Evolutionary conservation across 257 asterid genomes (phyloP).

Genomic region (Orobanche coerulescens): DNA sequence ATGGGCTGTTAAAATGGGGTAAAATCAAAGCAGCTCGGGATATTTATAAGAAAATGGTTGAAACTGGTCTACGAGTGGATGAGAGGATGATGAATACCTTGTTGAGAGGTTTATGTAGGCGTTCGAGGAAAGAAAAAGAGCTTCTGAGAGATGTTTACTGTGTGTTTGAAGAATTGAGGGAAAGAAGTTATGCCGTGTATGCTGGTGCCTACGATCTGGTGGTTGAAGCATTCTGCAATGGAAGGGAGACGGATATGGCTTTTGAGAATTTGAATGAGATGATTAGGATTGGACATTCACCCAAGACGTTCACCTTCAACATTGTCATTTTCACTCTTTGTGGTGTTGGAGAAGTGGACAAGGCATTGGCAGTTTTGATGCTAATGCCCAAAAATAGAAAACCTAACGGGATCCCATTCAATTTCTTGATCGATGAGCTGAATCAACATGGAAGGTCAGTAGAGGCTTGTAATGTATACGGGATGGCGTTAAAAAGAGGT

Average conservation of each 20-base stretch:
- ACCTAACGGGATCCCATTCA: conserved; percentile 33
- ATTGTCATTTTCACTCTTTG: conserved; percentile 37
- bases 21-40: conserved; percentile 33
- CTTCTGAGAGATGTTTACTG: conserved; percentile 30
- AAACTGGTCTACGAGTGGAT: conserved; percentile 39
- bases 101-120: conserved; percentile 61
- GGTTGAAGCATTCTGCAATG: conserved; percentile 50
- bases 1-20: conserved; percentile 78
- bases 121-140: conserved; percentile 35
- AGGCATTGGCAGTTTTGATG: conserved; percentile 31
- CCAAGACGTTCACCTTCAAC: conserved; percentile 48
- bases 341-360: conserved; percentile 32
- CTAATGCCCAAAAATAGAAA: conserved; percentile 33
- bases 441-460: conserved; percentile 30
- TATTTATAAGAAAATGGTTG: conserved; percentile 43
- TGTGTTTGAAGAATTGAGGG: conserved; percentile 46
- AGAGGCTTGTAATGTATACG: conserved; percentile 41
- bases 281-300: conserved; percentile 42
- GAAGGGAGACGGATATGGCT: conserved; percentile 28
- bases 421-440: conserved; percentile 37
- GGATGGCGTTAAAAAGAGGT: conserved; percentile 47
- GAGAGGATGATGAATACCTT: conserved; percentile 70
- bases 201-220: conserved; percentile 41
- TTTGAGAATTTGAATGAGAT: conserved; percentile 35
- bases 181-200: conserved; percentile 15